Conservation (phyloP, 2,329 filamentous ascomycete genomes). For the Alternaria triticimaculans region DNA sequence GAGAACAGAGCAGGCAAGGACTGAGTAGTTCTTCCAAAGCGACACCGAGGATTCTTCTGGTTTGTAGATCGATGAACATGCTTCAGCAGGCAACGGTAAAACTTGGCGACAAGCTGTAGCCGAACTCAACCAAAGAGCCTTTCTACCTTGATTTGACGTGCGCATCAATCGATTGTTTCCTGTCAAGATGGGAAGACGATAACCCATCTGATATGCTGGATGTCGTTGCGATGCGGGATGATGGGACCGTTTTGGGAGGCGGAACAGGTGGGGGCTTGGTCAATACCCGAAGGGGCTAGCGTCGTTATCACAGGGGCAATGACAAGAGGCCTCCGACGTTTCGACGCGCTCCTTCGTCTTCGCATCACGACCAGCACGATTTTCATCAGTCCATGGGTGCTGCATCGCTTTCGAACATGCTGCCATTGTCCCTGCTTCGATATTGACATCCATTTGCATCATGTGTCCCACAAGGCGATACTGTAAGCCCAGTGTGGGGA, state of each 20-base stretch:
- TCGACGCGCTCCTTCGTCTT: background rate
- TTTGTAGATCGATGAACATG: background rate
- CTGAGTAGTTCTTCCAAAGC: background rate
- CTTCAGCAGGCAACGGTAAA: background rate
- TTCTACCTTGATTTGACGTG: no score
- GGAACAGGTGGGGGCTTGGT: background rate
- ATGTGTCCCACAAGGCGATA: background rate
- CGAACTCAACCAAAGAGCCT: no score
- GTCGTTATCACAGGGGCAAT: background rate
- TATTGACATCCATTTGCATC: background rate
- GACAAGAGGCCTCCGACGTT: accelerated
- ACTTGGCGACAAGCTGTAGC: background rate
- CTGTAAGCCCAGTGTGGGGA: background rate
- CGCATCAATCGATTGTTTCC: no score
- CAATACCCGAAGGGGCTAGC: background rate
- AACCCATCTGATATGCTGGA: no score
- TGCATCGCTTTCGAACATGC: background rate
- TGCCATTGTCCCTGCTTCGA: accelerated
- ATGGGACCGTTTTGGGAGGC: no score
- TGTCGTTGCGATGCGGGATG: no score
- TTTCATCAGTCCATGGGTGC: background rate
- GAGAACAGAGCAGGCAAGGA: background rate
- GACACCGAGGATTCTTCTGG: no score
- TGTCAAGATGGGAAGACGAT: no score
- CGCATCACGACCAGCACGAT: background rate